Conservation (phyloP, 1,284 basidiomycete species). For the Chiua sp. region DNA sequence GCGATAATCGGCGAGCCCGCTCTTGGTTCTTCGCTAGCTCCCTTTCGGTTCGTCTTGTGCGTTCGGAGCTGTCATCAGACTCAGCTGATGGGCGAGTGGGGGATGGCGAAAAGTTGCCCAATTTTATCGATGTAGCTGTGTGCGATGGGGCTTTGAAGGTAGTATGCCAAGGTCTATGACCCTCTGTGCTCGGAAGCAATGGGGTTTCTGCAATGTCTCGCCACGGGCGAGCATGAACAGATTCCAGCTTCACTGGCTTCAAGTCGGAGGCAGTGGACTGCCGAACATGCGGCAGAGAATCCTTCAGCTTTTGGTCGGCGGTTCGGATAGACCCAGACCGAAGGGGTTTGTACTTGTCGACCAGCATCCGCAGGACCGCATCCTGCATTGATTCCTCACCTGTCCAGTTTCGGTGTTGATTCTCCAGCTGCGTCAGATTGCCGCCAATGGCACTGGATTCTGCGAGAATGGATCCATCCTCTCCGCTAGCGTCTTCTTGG, state of each 20-base stretch:
- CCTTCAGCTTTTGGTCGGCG: slow-evolving; percentile 76
- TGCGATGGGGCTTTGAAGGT: slow-evolving; percentile 67
- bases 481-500: slow-evolving; percentile 52
- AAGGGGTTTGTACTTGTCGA: slow-evolving; percentile 85
- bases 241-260: neutral
- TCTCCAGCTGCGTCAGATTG: slow-evolving; percentile 40
- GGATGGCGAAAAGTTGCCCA: slow-evolving; percentile 49
- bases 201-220: slow-evolving; percentile 42
- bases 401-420: slow-evolving; percentile 68
- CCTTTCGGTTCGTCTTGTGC: slow-evolving; percentile 54
- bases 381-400: slow-evolving; percentile 78
- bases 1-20: slow-evolving; percentile 61
- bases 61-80: slow-evolving; percentile 51
- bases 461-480: no score
- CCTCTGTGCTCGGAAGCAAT: slow-evolving; percentile 56
- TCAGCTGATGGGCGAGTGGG: slow-evolving; percentile 27
- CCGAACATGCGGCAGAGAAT: slow-evolving; percentile 44
- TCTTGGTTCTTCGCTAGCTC: slow-evolving; percentile 54
- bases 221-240: slow-evolving; percentile 12
- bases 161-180: slow-evolving; percentile 74
- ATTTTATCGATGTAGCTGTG: slow-evolving; percentile 54
- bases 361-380: slow-evolving; percentile 82
- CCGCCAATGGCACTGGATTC: neutral
- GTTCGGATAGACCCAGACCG: slow-evolving; percentile 67
- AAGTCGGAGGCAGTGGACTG: neutral